These are phyloP conservation scores for Trichoderma asperellum DNA, from an alignment of 2,329 filamentous ascomycete genomes.

Conservation along the genomic window DNA sequence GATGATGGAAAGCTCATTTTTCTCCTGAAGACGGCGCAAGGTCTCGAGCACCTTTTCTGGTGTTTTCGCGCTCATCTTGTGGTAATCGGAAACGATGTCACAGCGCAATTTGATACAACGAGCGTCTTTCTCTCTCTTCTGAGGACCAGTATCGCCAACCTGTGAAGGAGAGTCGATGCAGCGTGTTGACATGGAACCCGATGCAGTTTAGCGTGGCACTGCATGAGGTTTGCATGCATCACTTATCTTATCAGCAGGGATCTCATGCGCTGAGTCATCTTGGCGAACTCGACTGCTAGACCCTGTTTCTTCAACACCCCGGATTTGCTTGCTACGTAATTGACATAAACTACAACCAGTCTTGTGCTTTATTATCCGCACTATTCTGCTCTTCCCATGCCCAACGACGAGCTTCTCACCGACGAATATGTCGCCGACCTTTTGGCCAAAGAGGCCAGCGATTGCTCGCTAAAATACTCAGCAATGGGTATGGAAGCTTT, in stretches of 20 bases:
- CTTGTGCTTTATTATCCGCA: background rate
- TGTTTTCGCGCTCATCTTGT: constrained; percentile 40
- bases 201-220: constrained; percentile 35
- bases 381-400: constrained; percentile 39
- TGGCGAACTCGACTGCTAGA: background rate
- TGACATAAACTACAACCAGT: background rate
- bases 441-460: constrained; percentile 78
- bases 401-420: constrained; percentile 58
- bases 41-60: constrained; percentile 50
- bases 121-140: background rate
- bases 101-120: background rate
- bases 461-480: constrained; percentile 74
- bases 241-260: constrained; percentile 21
- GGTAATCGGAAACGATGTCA: background rate
- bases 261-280: constrained; percentile 18
- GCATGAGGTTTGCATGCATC: background rate
- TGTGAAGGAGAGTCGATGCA: constrained; percentile 9
- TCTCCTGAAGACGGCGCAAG: constrained; percentile 58
- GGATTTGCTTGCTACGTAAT: background rate
- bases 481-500: constrained; percentile 73
- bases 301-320: background rate
- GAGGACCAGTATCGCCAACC: background rate
- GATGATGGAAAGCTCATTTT: constrained; percentile 72
- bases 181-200: constrained; percentile 48
- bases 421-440: constrained; percentile 81